These are phyloP conservation scores for Aphanomyces euteiches DNA, from an alignment of 352 stramenopile genomes.

Conservation along the genomic window DNA sequence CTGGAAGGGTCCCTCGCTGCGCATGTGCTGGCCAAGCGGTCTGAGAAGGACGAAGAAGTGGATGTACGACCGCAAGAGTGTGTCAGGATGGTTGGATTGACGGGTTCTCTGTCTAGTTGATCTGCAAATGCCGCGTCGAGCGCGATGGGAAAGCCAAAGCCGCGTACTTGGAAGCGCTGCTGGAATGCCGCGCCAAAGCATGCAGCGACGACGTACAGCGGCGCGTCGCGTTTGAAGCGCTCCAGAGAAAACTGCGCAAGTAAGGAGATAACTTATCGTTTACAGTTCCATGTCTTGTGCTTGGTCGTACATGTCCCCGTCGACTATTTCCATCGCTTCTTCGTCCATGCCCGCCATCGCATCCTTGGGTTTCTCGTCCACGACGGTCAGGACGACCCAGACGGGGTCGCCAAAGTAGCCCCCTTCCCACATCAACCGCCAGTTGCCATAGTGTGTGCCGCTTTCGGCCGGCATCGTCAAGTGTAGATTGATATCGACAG, in stretches of 20 bases:
- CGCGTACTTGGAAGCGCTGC: not conserved
- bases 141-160: constrained; percentile 6
- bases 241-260: not conserved
- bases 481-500: constrained; percentile 60
- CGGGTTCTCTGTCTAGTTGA: not conserved
- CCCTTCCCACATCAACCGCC: constrained; percentile 56
- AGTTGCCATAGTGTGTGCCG: constrained; percentile 68
- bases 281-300: constrained; percentile 29
- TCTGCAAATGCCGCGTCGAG: constrained; percentile 1
- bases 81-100: no score
- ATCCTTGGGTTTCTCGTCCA: constrained; percentile 6
- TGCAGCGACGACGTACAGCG: constrained; percentile 13
- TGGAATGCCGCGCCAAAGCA: constrained; percentile 13
- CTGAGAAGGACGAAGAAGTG: constrained; percentile 43
- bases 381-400: constrained; percentile 74
- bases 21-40: constrained; percentile 33
- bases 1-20: not conserved
- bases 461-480: constrained; percentile 53
- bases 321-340: constrained; percentile 22
- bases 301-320: constrained; percentile 21
- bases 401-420: constrained; percentile 74
- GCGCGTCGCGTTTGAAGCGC: not conserved
- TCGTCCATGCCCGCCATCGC: not conserved
- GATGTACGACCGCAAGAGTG: constrained; percentile 33
- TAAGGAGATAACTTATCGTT: not conserved